Evolutionary conservation across 345 rosid genomes (phyloP).

Genomic region (Trapa bicornis): DNA sequence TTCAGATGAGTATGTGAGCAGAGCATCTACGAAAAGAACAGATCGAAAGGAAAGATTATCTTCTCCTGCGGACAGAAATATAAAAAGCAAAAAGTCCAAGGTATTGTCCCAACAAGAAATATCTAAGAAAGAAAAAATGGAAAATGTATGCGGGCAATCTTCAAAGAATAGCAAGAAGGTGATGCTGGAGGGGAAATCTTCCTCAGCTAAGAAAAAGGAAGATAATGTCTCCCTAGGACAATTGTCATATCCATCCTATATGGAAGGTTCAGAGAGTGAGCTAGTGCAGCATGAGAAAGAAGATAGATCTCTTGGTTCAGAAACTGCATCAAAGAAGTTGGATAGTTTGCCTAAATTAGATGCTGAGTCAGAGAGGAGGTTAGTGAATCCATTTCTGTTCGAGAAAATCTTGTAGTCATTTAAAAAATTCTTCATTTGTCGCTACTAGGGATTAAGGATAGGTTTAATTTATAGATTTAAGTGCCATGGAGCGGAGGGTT

Average conservation of each 20-base stretch:
- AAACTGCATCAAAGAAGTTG: constrained; percentile 17
- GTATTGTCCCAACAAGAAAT: constrained; percentile 21
- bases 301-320: constrained; percentile 11
- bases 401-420: neutral
- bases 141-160: constrained; percentile 22
- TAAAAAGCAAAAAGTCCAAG: constrained; percentile 26
- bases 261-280: constrained; percentile 14
- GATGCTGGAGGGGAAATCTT: constrained; percentile 23
- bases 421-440: neutral
- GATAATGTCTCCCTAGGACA: constrained; percentile 29
- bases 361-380: constrained; percentile 61
- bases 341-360: constrained; percentile 37
- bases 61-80: constrained; percentile 20
- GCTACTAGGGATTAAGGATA: neutral
- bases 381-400: constrained; percentile 1
- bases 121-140: constrained; percentile 24
- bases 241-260: constrained; percentile 12
- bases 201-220: constrained; percentile 14
- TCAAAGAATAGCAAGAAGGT: constrained; percentile 21
- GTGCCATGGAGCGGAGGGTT: neutral
- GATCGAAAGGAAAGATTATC: constrained; percentile 10
- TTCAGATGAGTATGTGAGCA: constrained; percentile 16
- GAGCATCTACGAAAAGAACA: constrained; percentile 15
- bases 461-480: neutral
- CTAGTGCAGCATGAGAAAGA: constrained; percentile 21